Evolutionary conservation across 2,329 filamentous ascomycete genomes (phyloP), one percentile per base, ranked within the genome.

Genomic region (Arachnomyces sp.): DNA sequence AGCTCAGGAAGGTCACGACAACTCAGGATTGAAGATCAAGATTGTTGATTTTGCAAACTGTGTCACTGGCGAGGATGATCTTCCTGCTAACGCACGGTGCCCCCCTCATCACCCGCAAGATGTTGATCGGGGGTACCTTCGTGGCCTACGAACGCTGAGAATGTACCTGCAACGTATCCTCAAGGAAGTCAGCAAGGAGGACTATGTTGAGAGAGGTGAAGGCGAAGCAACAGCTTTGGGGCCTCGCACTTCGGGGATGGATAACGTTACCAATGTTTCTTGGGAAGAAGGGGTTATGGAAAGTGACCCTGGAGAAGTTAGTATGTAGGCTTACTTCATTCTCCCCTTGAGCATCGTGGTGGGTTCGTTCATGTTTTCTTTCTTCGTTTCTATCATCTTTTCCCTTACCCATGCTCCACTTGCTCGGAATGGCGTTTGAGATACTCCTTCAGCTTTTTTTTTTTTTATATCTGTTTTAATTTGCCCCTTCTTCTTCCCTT

Each of bases 21-120:
- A 57, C 28, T 52, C 54, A 5, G 57, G 65, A 4, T 70, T 74
- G 34, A 85, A 94, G 60, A 81, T 98, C 66, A 95, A 95, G 64
- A 93, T 98, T 60, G 90, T 94, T 42, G 92, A 98, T 63, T 98
- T 98, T 67, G 92, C 92, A 48, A 98, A 98, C 60, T 95, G 90
- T 56, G 81, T 96, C 28, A 96, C 89, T 1, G 84, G 86, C 3
- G 83, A 92, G 49, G 88, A 94, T 54, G 59, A 65, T 36, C 54
- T 77, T 2, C 65, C 73, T 1, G 64, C 79, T 8, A 71, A 77
- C 43, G 65, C 71, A 2, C 65, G 70, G 13, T 95, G 90, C 52
- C 92, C 92, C 11, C 92, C 92, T 3, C 74, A 78, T 43, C 78
- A 93, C 56, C 85, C 86, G 0, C 68, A 82, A 28, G 81, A 86